Base-by-base conservation (phyloP, 2,329 filamentous ascomycete genomes). In the Arthrobotrys conoides region DNA sequence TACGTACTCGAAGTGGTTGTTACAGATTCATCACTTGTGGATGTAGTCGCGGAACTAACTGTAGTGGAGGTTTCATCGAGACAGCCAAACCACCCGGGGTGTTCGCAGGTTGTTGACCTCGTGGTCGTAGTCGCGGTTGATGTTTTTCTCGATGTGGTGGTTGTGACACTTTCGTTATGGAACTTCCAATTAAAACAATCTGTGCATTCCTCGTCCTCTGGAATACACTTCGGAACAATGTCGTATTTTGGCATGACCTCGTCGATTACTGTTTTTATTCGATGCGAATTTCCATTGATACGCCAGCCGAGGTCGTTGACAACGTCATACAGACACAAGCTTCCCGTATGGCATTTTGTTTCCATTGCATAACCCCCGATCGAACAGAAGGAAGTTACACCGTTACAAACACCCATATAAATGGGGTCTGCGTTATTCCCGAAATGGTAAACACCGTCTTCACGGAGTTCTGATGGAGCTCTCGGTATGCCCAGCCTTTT, bases 111-210 rank as follows among this genome's bases (percentile, higher is more conserved):
- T 77, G 66, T 81, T n/a, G 68, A 82, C 76, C 55, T 80, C 79
- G 80, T 84, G 70, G 48, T 83, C 80, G 71, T 85, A 81, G 68
- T 81, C 24, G 70, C 82, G 67, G 59, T 87, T 0, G 88, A 87
- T 0, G 88, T 88, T 0, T 88, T 87, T 2, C 86, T 87, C 1
- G 89, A 87, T 0, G 90, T 93, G 0, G 87, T 88, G 80, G 94
- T 91, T 0, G 92, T 96, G 33, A 92, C 92, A 83, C 97, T 97
- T 84, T 94, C 97, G 84, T 94, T 91, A 83, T 93, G 96, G 87
- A 94, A 97, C 83, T 97, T 96, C 96, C 96, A 98, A 71, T 91
- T 90, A 73, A 90, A 93, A 83, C 95, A 98, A 84, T 99, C 96
- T 48, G 92, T 90, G 83, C 96, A 98, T 80, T 90, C 87, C 66